phyloP scores from a whole-genome alignment of 164 flowering plant genomes.

The Piper betle region DNA sequence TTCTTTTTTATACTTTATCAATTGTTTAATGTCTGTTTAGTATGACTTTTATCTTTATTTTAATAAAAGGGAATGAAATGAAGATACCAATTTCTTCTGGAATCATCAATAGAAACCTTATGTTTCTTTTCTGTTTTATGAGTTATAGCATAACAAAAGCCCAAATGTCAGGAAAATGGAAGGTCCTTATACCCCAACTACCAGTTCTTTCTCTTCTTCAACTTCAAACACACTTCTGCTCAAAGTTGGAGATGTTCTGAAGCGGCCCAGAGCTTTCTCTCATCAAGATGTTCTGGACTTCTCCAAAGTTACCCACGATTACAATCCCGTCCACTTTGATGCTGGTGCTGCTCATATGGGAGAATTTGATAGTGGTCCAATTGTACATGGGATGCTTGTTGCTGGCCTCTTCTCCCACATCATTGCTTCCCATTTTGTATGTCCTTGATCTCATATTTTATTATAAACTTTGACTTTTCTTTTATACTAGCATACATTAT shows the following conservation, averaged over 20 bases:
- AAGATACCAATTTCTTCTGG: too few species aligned
- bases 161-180: too few species aligned
- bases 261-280: constrained; percentile 31
- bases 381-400: constrained; percentile 87
- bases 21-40: too few species aligned
- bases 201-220: constrained; percentile 3
- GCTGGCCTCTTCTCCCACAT: constrained; percentile 65
- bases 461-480: constrained; percentile 12
- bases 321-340: constrained; percentile 64
- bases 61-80: too few species aligned
- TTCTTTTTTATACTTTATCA: too few species aligned
- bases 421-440: constrained; percentile 64
- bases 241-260: constrained; percentile 41
- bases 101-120: too few species aligned
- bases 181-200: too few species aligned
- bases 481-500: neutral
- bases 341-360: constrained; percentile 30
- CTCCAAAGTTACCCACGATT: constrained; percentile 45
- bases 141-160: too few species aligned
- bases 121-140: too few species aligned
- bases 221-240: constrained; percentile 24
- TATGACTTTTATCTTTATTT: too few species aligned
- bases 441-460: constrained; percentile 9
- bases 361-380: constrained; percentile 37
- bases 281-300: constrained; percentile 39